Base-by-base conservation (phyloP, 163 green algal genomes). In the Volvox carteri region DNA sequence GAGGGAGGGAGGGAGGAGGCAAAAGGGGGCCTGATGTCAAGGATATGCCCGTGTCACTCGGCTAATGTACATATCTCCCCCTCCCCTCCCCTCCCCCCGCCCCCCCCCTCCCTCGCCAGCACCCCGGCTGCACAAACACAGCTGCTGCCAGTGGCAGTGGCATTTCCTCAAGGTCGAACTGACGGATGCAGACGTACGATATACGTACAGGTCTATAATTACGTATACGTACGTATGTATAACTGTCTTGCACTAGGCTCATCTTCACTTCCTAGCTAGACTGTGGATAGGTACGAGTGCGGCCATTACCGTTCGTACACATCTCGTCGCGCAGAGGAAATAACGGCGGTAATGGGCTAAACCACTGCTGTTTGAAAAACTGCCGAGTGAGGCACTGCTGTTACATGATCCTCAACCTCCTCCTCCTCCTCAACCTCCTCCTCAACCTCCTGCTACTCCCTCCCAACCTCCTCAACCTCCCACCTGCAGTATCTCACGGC, bases 401-500 rank as follows among this genome's bases (percentile, higher is more conserved):
- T 12, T 58, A 58, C 50, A 58, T 58, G 12, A 72, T 19, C 23
- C 19, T 12, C 58, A n/a, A 30, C n/a, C 16, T 70, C 58, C 16
- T 11, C 23, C 16, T 37, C 58, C 16, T 9, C 33, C 16, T 37
- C 58, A n/a, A 23, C 33, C 11, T 28, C 67, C n/a, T 33, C 70
- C 35, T 11, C 62, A 52, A 52, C 68, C 35, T 3, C 35, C n/a
- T n/a, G n/a, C n/a, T n/a, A n/a, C n/a, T n/a, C n/a, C n/a, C n/a
- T n/a, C n/a, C n/a, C n/a, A 8, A 4, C 35, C 7, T 18, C 37
- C 35, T 21, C 46, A 68, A 44, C 12, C 2, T 5, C 79, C 2
- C 42, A 78, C 80, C 44, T 70, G 28, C 33, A 87, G 67, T 50
- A 72, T 79, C 44, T 25, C 28, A 4, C 41, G 50, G 28, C 48